Percentiles rank a stretch among this genome's conserved stretches.
Evolutionary conservation across 2,329 filamentous ascomycete species (phyloP).

Genomic region (Colletotrichum incanum): DNA sequence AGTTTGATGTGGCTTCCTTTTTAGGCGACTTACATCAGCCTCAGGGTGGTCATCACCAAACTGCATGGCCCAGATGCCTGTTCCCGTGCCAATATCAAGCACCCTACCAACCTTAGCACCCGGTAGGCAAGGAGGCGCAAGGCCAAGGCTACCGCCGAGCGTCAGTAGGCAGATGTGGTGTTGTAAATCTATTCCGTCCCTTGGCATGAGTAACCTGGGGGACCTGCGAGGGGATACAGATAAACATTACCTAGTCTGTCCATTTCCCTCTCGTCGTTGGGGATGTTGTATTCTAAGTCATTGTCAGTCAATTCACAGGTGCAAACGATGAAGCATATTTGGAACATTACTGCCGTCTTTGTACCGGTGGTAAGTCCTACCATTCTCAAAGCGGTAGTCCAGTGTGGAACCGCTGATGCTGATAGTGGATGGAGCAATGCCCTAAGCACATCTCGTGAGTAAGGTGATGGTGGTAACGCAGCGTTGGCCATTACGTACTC

Average conservation of each 20-base stretch:
- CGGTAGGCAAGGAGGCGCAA: conserved; percentile 37
- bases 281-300: conserved; percentile 34
- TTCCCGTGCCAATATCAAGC: conserved; percentile 49
- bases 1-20: neutral
- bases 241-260: conserved; percentile 44
- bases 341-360: conserved; percentile 23
- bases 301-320: neutral
- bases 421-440: conserved; percentile 45
- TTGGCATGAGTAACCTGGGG: neutral
- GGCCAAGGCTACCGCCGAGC: conserved; percentile 50
- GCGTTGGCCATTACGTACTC: neutral
- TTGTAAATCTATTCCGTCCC: conserved; percentile 50
- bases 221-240: neutral
- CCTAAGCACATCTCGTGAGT: neutral
- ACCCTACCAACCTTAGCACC: conserved; percentile 44
- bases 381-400: conserved; percentile 29
- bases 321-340: no score
- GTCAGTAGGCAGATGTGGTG: conserved; percentile 54
- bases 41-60: conserved; percentile 53
- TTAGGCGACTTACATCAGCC: conserved; percentile 45
- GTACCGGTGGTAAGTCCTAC: conserved; percentile 45
- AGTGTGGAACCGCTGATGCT: conserved; percentile 53
- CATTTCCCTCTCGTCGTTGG: conserved; percentile 40
- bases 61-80: conserved; percentile 55
- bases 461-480: no score